Conservation (phyloP, 2,329 filamentous ascomycete species). For the Pseudogymnoascus sp. region DNA sequence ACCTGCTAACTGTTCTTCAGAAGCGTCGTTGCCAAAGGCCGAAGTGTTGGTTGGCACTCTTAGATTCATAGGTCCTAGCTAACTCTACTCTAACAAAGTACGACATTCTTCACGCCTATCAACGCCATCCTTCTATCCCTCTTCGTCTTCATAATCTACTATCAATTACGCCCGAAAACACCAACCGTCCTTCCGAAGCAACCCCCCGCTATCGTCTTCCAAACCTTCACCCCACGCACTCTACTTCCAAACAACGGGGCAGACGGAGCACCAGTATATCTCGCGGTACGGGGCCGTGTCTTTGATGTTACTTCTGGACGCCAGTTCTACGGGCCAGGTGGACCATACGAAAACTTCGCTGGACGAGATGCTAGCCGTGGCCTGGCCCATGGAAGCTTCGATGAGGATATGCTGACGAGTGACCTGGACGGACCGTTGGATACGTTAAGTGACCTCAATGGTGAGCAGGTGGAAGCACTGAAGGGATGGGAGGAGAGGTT, state of each 20-base stretch:
- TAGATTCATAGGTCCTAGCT: background rate
- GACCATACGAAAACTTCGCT: slow-evolving; percentile 93
- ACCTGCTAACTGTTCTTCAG: slow-evolving; percentile 14
- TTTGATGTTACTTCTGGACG: slow-evolving; percentile 83
- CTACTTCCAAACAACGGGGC: slow-evolving; percentile 81
- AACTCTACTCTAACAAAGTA: slow-evolving; percentile 16
- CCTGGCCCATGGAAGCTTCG: slow-evolving; percentile 84
- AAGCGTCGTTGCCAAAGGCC: slow-evolving; percentile 22
- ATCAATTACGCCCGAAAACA: slow-evolving; percentile 42
- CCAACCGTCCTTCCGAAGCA: slow-evolving; percentile 41
- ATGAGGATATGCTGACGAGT: slow-evolving; percentile 89
- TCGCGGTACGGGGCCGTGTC: slow-evolving; percentile 83
- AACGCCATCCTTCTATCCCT: slow-evolving; percentile 52
- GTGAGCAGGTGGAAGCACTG: slow-evolving; percentile 74
- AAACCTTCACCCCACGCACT: slow-evolving; percentile 65
- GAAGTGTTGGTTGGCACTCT: slow-evolving; percentile 24
- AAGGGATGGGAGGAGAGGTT: slow-evolving; percentile 92
- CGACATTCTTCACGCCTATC: slow-evolving; percentile 47
- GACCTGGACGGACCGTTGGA: slow-evolving; percentile 80
- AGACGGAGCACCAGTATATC: slow-evolving; percentile 67
- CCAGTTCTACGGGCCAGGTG: slow-evolving; percentile 94
- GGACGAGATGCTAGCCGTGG: slow-evolving; percentile 85
- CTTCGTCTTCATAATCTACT: slow-evolving; percentile 51
- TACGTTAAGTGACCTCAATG: slow-evolving; percentile 59
- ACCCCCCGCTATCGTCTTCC: slow-evolving; percentile 52